phyloP scores from a whole-genome alignment of 257 asterid genomes.

The Sherardia arvensis region DNA sequence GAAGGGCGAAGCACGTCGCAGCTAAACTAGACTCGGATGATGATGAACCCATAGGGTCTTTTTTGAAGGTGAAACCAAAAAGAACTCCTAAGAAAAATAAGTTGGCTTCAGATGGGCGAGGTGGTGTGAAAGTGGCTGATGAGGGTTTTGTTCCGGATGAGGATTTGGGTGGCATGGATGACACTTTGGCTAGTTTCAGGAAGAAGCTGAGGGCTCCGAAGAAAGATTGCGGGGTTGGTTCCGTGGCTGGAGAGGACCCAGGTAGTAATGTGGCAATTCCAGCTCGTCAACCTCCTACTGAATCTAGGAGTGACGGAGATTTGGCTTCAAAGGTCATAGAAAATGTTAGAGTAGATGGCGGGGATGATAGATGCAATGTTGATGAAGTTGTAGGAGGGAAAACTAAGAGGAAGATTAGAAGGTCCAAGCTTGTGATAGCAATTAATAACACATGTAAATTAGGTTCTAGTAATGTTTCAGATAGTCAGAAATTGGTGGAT shows the following conservation, averaged over 20 bases:
- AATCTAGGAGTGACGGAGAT: conserved; percentile 17
- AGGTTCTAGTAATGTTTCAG: conserved; percentile 20
- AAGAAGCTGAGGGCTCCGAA: conserved; percentile 77
- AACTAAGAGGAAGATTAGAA: conserved; percentile 32
- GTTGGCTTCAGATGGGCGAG: conserved; percentile 33
- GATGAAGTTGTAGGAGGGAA: conserved; percentile 23
- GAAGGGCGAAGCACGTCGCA: conserved; percentile 32
- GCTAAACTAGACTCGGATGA: conserved; percentile 51
- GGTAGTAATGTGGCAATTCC: conserved; percentile 22
- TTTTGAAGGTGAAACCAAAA: conserved; percentile 60
- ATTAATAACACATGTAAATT: conserved; percentile 18
- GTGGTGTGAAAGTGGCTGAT: conserved; percentile 29
- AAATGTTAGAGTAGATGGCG: conserved; percentile 22
- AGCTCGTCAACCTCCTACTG: conserved; percentile 23
- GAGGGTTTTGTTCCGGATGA: conserved; percentile 34
- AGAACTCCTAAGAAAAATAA: conserved; percentile 44
- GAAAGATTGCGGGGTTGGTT: conserved; percentile 39
- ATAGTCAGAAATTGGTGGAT: conserved; percentile 17
- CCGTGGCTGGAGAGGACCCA: conserved; percentile 20
- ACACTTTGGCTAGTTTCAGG: conserved; percentile 80
- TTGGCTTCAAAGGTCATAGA: conserved; percentile 23
- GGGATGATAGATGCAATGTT: conserved; percentile 24
- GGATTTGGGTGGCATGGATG: conserved; percentile 75
- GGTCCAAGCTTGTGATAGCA: conserved; percentile 27
- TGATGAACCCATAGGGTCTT: conserved; percentile 72